Base-by-base conservation (phyloP, 352 stramenopile species). In the Pseudoperonospora humuli region DNA sequence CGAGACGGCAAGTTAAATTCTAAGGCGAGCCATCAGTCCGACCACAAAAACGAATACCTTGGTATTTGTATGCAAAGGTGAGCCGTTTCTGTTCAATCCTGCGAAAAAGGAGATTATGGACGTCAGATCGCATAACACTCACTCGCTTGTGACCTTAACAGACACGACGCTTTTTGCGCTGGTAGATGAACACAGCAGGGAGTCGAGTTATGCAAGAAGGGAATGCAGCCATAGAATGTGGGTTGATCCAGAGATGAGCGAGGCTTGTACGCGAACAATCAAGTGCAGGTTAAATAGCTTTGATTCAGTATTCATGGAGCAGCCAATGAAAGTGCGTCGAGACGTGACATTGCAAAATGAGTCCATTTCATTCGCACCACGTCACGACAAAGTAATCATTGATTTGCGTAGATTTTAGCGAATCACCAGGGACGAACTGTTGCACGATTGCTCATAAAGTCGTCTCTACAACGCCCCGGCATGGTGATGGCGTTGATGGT, bases 321-420 rank as follows among this genome's bases (percentile, higher is more conserved):
- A 27, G 23, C 38, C 38, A 54, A 45, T 56, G 10, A 32, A 32
- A 15, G 10, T 5, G 11, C 26, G 7, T 32, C 3, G 26, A 43
- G 24, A 9, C 18, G 26, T 60, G 51, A 60, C 51, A 46, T 5
- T 1, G 18, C 3, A 0, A 19, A 35, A 41, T 27, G 17, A 55
- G 50, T 31, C 37, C 31, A 55, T 55, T 49, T 55, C 21, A 60
- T 60, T 60, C 21, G 52, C 26, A 3, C 25, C 39, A 57, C 45
- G 50, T 54, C 27, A 43, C 1, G 11, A 32, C 11, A 5, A n/a
- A 14, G 8, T n/a, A 13, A 32, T 9, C 26, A 32, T n/a, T 32
- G 26, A 32, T 32, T 32, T 15, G 26, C 14, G 14, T 14, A 8
- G 1, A 5, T 32, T 17, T 32, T 14, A 32, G 26, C 26, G 26